Base-by-base conservation (phyloP, 1,284 basidiomycete genomes). In the Rhodotorula mucilaginosa region DNA sequence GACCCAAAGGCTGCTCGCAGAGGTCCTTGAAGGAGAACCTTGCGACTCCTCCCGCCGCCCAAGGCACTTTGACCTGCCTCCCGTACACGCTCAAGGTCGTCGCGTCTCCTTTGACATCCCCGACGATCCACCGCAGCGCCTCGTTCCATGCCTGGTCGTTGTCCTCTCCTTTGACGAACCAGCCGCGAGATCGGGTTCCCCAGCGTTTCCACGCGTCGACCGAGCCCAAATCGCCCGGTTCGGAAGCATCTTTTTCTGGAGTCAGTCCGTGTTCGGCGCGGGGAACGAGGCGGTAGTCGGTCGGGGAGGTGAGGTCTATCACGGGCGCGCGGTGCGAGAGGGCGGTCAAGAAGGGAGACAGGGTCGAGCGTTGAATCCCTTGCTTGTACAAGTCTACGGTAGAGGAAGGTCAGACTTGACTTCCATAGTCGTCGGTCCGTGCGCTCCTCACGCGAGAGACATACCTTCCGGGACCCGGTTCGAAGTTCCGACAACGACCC, bases 261-360 rank as follows among this genome's bases (percentile, higher is more conserved):
- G 65, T 54, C 29, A 76, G 65, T 0, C 64, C 52, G 31, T 67
- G 39, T 13, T 68, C 56, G 2, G 68, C 62, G 21, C 75, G 69
- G 19, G 69, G 77, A 58, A 67, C 68, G 51, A 68, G 67, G 5
- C 81, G 73, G 64, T 80, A 82, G 71, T 82, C 81, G 39, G 78
- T 73, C n/a, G 74, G 76, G 10, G 77, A 77, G 52, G 85, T 82
- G 74, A 89, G 84, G 75, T 83, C 82, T 54, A 87, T 80, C 2
- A 89, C 85, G 10, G 88, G 88, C 73, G 88, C 90, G 26, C 88
- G 81, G 5, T 82, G 83, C 73, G 88, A 86, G 62, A 90, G 80
- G 2, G 87, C 87, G 67, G 86, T 85, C 1, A 90, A 83, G 78
- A 90, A 90, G 8, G 86, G 84, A 51, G 86, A 85, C 73, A 89